Base-by-base conservation (phyloP, 75 land plant species). In the Adiantum capillusveneris region DNA sequence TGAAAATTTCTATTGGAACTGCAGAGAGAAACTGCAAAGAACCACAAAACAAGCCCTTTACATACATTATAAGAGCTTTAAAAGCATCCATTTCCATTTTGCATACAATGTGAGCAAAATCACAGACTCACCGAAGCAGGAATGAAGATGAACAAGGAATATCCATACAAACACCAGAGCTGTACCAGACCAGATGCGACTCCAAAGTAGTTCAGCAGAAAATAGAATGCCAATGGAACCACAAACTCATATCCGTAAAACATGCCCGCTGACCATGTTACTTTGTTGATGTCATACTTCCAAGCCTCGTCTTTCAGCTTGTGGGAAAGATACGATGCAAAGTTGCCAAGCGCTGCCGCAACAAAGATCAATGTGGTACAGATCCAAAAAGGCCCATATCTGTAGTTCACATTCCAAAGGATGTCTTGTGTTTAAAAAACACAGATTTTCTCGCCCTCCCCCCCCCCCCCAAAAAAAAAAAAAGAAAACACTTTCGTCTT, bases 331-430 rank as follows among this genome's bases (percentile, higher is more conserved):
- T 95, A 95, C 22, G 97, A 89, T 51, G 89, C 99, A 72, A 95
- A 81, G 56, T 94, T 95, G 9, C 99, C 97, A 63, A 95, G 78
- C 1, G 99, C 78, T 56, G 99, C 99, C 34, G 99, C 90, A 20
- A 95, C 96, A 80, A 95, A 90, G 57, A 95, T 92, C 59, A 95
- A 67, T 25, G 99, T 90, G n/a, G 96, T 86, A 80, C 99, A 95
- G 52, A 95, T 90, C 99, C 99, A 95, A 55, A 95, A 95, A 21
- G 99, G 99, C 17, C 99, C 99, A 70, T 95, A 95, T 66, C 99
- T 95, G 78, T 9, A 34, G 9, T 34, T 5, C 37, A 34, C 9
- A n/a, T n/a, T n/a, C n/a, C n/a, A n/a, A n/a, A n/a, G n/a, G n/a
- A n/a, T n/a, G n/a, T n/a, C n/a, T n/a, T n/a, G n/a, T n/a, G n/a